Percentiles rank a stretch among this genome's conserved stretches.
These are phyloP conservation scores for Petunia axillaris DNA, from an alignment of 257 asterid species.

Conservation along the genomic window DNA sequence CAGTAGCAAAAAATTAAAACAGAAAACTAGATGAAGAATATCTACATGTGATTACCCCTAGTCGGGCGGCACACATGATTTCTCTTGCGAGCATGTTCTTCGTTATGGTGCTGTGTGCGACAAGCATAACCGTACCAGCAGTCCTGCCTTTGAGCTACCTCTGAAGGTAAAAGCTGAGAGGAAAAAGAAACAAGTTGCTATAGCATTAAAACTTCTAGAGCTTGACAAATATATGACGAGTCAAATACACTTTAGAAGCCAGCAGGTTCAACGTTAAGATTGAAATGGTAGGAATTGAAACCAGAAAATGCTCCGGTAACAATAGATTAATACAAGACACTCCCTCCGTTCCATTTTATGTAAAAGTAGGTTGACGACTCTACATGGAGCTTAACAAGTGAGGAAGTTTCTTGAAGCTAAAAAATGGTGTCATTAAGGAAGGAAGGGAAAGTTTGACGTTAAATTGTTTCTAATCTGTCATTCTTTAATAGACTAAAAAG, in stretches of 20 bases:
- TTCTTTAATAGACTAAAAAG: not conserved
- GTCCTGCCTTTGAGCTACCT: conserved; percentile 67
- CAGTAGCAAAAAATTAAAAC: not conserved
- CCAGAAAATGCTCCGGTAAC: no score
- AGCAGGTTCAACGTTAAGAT: not conserved
- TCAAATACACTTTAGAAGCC: not conserved
- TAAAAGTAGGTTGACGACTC: not conserved
- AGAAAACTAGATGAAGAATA: not conserved
- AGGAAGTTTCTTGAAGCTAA: not conserved
- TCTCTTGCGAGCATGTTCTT: conserved; percentile 88
- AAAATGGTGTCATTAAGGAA: not conserved
- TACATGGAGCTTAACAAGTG: conserved; percentile 13
- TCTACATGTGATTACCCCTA: conserved; percentile 53
- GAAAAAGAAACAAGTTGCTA: not conserved
- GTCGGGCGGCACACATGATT: conserved; percentile 98
- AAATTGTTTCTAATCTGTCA: not conserved
- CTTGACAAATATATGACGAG: not conserved
- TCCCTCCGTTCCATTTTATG: not conserved
- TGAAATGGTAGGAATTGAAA: not conserved
- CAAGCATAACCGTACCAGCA: conserved; percentile 98
- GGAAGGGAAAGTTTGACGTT: not conserved
- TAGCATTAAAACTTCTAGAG: not conserved
- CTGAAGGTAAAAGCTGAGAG: conserved; percentile 64
- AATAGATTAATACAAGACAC: not conserved
- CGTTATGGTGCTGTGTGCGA: conserved; percentile 91